Percentiles rank a stretch among this genome's conserved stretches.
Evolutionary conservation across 1,284 basidiomycete species (phyloP).

Genomic region (Sutorius eximius): DNA sequence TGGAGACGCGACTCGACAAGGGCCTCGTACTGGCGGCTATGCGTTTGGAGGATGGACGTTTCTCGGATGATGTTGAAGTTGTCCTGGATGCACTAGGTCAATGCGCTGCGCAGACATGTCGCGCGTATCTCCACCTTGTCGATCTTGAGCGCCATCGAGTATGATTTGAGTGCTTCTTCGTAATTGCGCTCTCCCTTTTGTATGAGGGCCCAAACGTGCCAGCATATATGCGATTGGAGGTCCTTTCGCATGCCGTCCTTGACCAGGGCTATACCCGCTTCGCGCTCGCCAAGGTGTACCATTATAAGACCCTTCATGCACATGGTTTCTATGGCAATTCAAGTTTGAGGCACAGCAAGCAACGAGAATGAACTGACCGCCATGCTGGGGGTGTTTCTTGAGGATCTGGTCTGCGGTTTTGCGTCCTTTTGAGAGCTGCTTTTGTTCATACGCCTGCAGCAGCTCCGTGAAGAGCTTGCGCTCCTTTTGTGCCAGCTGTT

Average conservation of each 20-base stretch:
- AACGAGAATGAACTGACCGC: slow-evolving; percentile 54
- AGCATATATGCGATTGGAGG: slow-evolving; percentile 92
- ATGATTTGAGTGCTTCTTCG: slow-evolving; percentile 85
- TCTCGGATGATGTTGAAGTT: slow-evolving; percentile 94
- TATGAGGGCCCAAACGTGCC: slow-evolving; percentile 96
- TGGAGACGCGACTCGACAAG: slow-evolving; percentile 84
- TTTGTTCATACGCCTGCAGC: slow-evolving; percentile 87
- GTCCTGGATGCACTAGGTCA: slow-evolving; percentile 53
- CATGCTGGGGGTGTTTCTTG: slow-evolving; percentile 95
- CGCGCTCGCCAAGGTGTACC: slow-evolving; percentile 81
- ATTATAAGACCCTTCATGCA: slow-evolving; percentile 93
- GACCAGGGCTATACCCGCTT: slow-evolving; percentile 83
- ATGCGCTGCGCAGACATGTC: neutral
- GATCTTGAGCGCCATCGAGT: slow-evolving; percentile 78
- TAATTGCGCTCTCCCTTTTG: slow-evolving; percentile 92
- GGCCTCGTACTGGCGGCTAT: slow-evolving; percentile 81
- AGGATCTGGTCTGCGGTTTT: slow-evolving; percentile 94
- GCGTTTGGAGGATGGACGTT: slow-evolving; percentile 86
- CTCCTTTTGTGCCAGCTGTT: slow-evolving; percentile 77
- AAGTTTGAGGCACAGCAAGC: slow-evolving; percentile 16
- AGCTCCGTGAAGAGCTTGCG: slow-evolving; percentile 85
- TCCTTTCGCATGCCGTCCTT: slow-evolving; percentile 88
- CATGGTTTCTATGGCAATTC: slow-evolving; percentile 68
- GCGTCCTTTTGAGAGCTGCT: slow-evolving; percentile 87
- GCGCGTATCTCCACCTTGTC: slow-evolving; percentile 72